Evolutionary conservation across 441 rosid genomes (phyloP).

Genomic region (Gossypium gossypioides): DNA sequence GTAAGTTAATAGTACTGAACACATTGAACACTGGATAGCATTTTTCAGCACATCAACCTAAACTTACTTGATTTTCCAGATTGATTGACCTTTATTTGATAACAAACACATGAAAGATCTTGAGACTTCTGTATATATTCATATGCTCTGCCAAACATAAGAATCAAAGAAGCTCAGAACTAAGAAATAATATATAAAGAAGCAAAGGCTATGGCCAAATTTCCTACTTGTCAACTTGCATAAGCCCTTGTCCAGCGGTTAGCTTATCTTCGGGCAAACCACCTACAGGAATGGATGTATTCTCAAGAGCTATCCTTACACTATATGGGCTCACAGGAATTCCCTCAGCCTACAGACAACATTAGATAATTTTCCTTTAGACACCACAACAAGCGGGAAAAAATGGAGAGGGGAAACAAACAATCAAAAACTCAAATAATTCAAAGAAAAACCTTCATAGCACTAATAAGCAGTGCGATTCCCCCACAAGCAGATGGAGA

Average conservation of each 20-base stretch:
- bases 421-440: constrained; percentile 9
- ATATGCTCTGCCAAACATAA: constrained; percentile 54
- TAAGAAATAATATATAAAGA: constrained; percentile 9
- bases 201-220: constrained; percentile 17
- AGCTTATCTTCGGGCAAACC: constrained; percentile 71
- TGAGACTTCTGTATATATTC: constrained; percentile 56
- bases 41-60: not conserved
- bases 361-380: constrained; percentile 20
- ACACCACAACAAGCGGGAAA: constrained; percentile 9
- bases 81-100: constrained; percentile 65
- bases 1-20: not conserved
- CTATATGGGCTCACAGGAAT: constrained; percentile 77
- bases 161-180: constrained; percentile 16
- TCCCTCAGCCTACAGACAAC: constrained; percentile 59
- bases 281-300: constrained; percentile 66
- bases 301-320: constrained; percentile 87
- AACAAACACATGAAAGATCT: constrained; percentile 51
- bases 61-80: constrained; percentile 79
- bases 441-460: constrained; percentile 68
- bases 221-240: constrained; percentile 90
- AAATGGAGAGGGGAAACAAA: not conserved
- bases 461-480: constrained; percentile 80
- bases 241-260: constrained; percentile 85
- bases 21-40: not conserved
- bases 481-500: constrained; percentile 99